Evolutionary conservation across 768 basidiomycete genomes (phyloP), one percentile per base, ranked within the genome.

Genomic region (Pulveroboletus sp.): DNA sequence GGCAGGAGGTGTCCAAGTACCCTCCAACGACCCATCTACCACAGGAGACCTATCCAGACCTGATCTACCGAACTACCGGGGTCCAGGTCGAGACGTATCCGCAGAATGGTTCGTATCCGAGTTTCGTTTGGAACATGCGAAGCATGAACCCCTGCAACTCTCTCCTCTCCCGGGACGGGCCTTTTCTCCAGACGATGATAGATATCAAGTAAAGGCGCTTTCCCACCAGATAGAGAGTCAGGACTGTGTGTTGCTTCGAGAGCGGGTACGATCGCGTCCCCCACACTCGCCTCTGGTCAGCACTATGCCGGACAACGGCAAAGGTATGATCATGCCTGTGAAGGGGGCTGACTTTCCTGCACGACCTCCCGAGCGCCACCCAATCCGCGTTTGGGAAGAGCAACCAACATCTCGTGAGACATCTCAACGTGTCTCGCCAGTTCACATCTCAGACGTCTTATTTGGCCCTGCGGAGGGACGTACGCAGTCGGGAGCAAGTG

Each of bases 301-400:
- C n/a, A 5, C 14, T 24, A 36, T 42, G 35, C 38, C 24, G 13
- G 48, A 53, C 28, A 30, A 13, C 21, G 15, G 10, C 26, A 50
- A 21, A 14, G 17, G 18, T 14, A 21, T 39, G 9, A 17, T 13
- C 47, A 39, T 42, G 6, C 32, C 27, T 47, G 8, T 14, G 15
- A 37, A 21, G 21, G 37, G 40, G 8, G 4, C 28, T 6, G 38
- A 41, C 36, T 36, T 42, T 36, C 32, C 31, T 11, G 0, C n/a
- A 33, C 53, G 40, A 15, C 49, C 42, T 49, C 38, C n/a, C 27
- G 57, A 62, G 32, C 61, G 53, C 37, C 58, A 55, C 28, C 64
- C 63, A 43, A 52, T 60, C 32, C 64, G 62, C n/a, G 58, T 64
- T 43, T 64, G 62, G 62, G 62, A 64, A 53, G 62, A 60, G 5